Percentiles rank a stretch among this genome's conserved stretches.
Conservation (phyloP, 73 alveolate species). For the Diophrys appendiculata region DNA sequence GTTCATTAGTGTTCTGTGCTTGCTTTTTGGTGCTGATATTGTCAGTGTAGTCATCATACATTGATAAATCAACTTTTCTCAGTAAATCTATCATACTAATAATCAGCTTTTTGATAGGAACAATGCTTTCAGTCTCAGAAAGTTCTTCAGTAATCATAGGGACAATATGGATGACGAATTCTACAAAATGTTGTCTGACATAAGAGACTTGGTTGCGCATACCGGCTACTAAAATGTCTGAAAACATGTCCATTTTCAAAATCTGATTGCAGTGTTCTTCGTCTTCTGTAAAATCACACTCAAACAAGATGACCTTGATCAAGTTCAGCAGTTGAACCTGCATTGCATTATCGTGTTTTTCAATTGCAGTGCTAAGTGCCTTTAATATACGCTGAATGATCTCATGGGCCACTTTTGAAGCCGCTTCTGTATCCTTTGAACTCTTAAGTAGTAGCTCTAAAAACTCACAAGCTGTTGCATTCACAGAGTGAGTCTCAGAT, state of each 20-base stretch:
- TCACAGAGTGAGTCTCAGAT: constrained; percentile 74
- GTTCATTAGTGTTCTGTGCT: constrained; percentile 1
- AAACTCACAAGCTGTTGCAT: constrained; percentile 91
- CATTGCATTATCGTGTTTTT: constrained; percentile 82
- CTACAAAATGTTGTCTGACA: constrained; percentile 81
- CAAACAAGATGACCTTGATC: constrained; percentile 75
- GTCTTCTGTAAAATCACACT: constrained; percentile 63
- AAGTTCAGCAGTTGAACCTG: constrained; percentile 84
- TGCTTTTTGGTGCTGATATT: not conserved
- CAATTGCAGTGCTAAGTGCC: constrained; percentile 71
- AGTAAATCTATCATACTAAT: constrained; percentile 47
- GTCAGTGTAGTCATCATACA: constrained; percentile 26
- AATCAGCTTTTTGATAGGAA: constrained; percentile 37
- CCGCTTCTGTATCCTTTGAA: constrained; percentile 62
- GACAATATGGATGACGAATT: constrained; percentile 70
- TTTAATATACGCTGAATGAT: constrained; percentile 75
- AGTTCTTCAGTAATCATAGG: constrained; percentile 72
- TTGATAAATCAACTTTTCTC: constrained; percentile 41
- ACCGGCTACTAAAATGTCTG: constrained; percentile 76
- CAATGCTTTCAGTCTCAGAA: constrained; percentile 21
- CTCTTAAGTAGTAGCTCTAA: constrained; percentile 75
- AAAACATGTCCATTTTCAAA: constrained; percentile 63
- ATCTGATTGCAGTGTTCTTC: constrained; percentile 59
- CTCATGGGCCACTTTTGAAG: constrained; percentile 75
- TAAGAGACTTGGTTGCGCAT: constrained; percentile 79